These are phyloP conservation scores for Backusella mclennaniae DNA, from an alignment of 192 early-diverging fungal genomes.

Conservation along the genomic window DNA sequence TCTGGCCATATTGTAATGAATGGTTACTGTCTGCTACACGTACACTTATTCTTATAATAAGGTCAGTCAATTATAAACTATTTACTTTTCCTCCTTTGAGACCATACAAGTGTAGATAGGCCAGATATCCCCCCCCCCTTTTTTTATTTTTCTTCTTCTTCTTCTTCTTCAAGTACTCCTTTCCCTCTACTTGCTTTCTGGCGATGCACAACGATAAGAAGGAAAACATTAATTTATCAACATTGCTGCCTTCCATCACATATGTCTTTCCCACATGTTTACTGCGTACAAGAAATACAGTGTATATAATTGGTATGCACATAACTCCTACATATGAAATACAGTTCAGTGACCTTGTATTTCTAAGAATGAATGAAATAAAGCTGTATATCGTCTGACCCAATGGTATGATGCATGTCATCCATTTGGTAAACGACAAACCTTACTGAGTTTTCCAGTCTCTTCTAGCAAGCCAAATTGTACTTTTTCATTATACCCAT, in stretches of 20 bases:
- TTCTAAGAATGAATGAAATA: no score
- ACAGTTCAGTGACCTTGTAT: neutral
- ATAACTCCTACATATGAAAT: neutral
- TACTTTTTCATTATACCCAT: neutral
- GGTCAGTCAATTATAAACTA: no score
- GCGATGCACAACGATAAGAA: neutral
- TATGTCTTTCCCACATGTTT: neutral
- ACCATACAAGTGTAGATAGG: no score
- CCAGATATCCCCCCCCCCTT: no score
- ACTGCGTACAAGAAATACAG: neutral
- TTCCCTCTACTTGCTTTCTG: neutral
- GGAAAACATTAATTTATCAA: neutral
- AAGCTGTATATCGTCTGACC: no score
- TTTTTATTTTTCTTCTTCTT: neutral
- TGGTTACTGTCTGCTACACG: no score
- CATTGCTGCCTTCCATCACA: neutral
- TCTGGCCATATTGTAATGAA: no score
- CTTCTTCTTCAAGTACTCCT: neutral
- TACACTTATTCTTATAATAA: no score
- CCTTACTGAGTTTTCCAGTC: neutral
- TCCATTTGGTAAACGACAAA: no score
- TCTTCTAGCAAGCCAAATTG: neutral
- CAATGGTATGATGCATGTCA: no score
- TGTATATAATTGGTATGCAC: neutral
- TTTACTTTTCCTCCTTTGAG: no score